phyloP scores from a whole-genome alignment of 1,139 yeast genomes.

The Suhomyces taliae region DNA sequence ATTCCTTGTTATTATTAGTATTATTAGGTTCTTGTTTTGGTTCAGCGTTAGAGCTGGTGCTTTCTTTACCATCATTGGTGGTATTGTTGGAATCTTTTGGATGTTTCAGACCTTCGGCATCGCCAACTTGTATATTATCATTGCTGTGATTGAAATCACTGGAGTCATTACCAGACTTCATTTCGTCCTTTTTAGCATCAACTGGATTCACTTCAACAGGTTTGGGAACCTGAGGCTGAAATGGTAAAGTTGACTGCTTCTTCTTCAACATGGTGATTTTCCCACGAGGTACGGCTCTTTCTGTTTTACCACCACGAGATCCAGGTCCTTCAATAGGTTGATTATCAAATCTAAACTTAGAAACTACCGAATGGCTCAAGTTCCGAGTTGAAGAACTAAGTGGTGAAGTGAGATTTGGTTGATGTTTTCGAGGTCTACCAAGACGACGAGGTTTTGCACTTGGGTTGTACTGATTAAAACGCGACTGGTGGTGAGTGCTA shows the following conservation, averaged over 20 bases:
- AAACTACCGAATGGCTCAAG: slow-evolving; percentile 32
- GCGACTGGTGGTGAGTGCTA: slow-evolving; percentile 13
- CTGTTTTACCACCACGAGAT: slow-evolving; percentile 40
- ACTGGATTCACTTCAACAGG: not conserved
- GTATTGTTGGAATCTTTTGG: not conserved
- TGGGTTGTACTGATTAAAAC: slow-evolving; percentile 38
- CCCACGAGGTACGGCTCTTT: slow-evolving; percentile 28
- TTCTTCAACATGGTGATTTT: slow-evolving; percentile 21
- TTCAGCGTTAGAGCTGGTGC: no score
- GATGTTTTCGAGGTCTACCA: slow-evolving; percentile 39
- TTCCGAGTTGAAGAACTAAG: slow-evolving; percentile 31
- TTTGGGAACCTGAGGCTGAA: not conserved
- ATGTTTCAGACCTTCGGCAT: not conserved
- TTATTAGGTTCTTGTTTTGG: no score
- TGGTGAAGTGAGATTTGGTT: slow-evolving; percentile 21
- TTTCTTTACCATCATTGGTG: not conserved
- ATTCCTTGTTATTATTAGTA: no score
- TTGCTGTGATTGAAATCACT: not conserved
- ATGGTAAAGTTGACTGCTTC: slow-evolving; percentile 9
- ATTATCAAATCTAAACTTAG: slow-evolving; percentile 39
- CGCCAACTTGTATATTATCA: not conserved
- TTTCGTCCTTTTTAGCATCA: not conserved
- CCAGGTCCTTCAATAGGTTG: slow-evolving; percentile 47
- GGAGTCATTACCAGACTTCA: not conserved
- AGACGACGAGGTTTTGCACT: slow-evolving; percentile 31